Conservation (phyloP, 768 basidiomycete genomes). For the Crucibulum laeve region DNA sequence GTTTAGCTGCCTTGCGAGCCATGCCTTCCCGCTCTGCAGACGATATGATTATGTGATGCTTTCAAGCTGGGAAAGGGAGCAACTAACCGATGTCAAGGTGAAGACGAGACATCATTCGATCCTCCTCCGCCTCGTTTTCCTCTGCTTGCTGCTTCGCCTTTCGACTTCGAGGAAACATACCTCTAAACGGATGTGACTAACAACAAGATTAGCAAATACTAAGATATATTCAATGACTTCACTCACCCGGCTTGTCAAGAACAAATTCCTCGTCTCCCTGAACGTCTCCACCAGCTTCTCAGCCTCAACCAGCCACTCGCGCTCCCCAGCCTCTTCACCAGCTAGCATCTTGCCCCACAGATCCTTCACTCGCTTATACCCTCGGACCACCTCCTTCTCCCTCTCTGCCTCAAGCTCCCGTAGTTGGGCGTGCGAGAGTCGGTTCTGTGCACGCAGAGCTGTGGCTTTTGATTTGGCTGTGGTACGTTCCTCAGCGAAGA, state of each 20-base stretch:
- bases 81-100: slow-evolving; percentile 68
- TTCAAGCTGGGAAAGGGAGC: not conserved
- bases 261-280: slow-evolving; percentile 81
- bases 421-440: slow-evolving; percentile 56
- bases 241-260: slow-evolving; percentile 71
- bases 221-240: not conserved
- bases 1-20: slow-evolving; percentile 41
- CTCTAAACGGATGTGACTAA: slow-evolving; percentile 55
- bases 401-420: slow-evolving; percentile 60
- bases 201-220: slow-evolving; percentile 6
- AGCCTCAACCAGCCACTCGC: slow-evolving; percentile 80
- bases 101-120: slow-evolving; percentile 70
- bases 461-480: slow-evolving; percentile 27
- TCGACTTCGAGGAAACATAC: slow-evolving; percentile 58
- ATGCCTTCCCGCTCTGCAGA: slow-evolving; percentile 54
- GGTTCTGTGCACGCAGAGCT: slow-evolving; percentile 30
- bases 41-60: not conserved
- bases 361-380: slow-evolving; percentile 57
- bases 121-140: slow-evolving; percentile 58
- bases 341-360: slow-evolving; percentile 55
- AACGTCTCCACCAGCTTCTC: slow-evolving; percentile 87
- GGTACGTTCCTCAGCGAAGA: slow-evolving; percentile 60
- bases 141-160: slow-evolving; percentile 29
- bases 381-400: slow-evolving; percentile 58
- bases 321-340: slow-evolving; percentile 42